Conservation (phyloP, 2,329 filamentous ascomycete species). For the Talaromyces sp. region DNA sequence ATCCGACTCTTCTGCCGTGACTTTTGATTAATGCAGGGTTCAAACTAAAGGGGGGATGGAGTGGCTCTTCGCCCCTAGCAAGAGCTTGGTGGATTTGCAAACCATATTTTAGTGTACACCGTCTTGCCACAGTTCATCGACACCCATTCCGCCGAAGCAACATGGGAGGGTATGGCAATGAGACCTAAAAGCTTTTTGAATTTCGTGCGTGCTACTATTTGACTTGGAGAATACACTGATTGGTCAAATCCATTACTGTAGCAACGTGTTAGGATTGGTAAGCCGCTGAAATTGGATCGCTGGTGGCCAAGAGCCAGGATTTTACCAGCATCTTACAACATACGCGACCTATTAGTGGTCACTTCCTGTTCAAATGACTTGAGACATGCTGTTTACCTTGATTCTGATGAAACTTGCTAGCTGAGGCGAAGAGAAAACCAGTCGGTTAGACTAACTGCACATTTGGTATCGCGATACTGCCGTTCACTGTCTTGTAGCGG, state of each 20-base stretch:
- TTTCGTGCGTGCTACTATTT: neutral
- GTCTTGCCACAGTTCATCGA: neutral
- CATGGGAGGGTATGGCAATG: neutral
- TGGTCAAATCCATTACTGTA: neutral
- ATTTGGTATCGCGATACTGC: too few relatives aligned
- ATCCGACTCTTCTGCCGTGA: conserved; percentile 2
- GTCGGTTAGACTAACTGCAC: too few relatives aligned
- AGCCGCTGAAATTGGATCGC: neutral
- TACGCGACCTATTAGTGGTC: too few relatives aligned
- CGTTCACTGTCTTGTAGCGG: neutral
- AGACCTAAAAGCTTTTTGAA: neutral
- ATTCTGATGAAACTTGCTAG: too few relatives aligned
- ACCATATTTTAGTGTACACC: neutral
- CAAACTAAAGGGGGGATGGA: neutral
- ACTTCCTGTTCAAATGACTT: too few relatives aligned
- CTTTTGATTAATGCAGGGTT: neutral
- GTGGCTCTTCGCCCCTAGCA: neutral
- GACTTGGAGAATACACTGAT: neutral
- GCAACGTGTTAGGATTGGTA: neutral
- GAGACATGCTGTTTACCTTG: too few relatives aligned
- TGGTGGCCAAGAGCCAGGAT: too few relatives aligned
- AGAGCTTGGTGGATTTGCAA: neutral
- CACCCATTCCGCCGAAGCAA: neutral
- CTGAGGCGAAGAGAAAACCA: too few relatives aligned
- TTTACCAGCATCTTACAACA: too few relatives aligned